Conservation (phyloP, 2,329 filamentous ascomycete genomes). For the Arthrobotrys sinensis region DNA sequence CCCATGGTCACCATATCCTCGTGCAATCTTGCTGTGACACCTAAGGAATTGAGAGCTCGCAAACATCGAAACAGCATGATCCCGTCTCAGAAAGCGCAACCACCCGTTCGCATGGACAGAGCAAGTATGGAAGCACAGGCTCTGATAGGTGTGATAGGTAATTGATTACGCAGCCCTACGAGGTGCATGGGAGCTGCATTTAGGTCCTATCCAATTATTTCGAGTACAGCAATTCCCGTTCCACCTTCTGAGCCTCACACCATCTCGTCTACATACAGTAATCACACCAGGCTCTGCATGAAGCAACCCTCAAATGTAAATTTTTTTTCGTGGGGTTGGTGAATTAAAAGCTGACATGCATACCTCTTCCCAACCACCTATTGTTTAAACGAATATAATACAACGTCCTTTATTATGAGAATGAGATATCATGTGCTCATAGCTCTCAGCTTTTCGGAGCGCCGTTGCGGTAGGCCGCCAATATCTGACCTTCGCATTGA, state of each 20-base stretch:
- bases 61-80: slow-evolving; percentile 12
- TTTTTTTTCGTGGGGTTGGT: slow-evolving; percentile 4
- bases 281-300: slow-evolving; percentile 30
- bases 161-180: slow-evolving; percentile 52
- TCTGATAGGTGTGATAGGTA: slow-evolving; percentile 4
- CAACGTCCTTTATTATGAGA: background rate
- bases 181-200: slow-evolving; percentile 31
- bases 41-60: slow-evolving; percentile 27
- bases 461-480: slow-evolving; percentile 18
- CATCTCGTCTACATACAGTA: slow-evolving; percentile 19
- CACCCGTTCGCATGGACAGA: slow-evolving; percentile 19
- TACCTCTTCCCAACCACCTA: slow-evolving; percentile 20
- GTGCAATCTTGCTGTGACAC: slow-evolving; percentile 40
- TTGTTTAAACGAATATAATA: slow-evolving; percentile 2
- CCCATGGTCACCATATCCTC: slow-evolving; percentile 29
- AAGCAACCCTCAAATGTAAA: slow-evolving; percentile 25
- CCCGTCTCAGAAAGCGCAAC: slow-evolving; percentile 24
- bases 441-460: slow-evolving; percentile 6
- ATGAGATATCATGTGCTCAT: slow-evolving; percentile 31
- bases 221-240: slow-evolving; percentile 7
- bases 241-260: slow-evolving; percentile 40
- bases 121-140: slow-evolving; percentile 19
- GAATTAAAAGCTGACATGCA: slow-evolving; percentile 57
- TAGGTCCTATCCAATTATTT: slow-evolving; percentile 13
- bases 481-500: slow-evolving; percentile 29